A percentile compares a stretch with the other conserved stretches of the same genome.
phyloP scores from a whole-genome alignment of 1,284 basidiomycete genomes.

The Cystobasidium pallidum region DNA sequence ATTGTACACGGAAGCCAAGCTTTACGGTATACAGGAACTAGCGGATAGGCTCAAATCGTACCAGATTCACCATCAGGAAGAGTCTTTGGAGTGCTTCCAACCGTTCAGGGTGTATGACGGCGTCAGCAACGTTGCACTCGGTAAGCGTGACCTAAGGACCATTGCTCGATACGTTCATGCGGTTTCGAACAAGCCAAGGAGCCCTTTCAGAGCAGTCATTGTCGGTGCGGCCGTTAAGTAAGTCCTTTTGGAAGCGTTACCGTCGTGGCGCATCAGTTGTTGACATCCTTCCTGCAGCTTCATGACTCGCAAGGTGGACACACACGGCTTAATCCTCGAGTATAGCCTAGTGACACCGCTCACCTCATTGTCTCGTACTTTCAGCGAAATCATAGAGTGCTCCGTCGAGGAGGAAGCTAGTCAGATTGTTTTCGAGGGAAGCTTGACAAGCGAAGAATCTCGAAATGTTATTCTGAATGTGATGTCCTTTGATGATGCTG shows the following conservation, averaged over 20 bases:
- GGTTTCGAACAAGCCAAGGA: not conserved
- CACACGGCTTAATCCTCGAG: not conserved
- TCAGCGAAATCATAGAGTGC: not conserved
- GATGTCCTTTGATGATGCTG: not conserved
- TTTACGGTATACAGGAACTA: constrained; percentile 1
- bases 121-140: not conserved
- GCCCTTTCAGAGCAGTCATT: not conserved
- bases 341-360: not conserved
- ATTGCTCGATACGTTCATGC: not conserved
- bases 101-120: constrained; percentile 2
- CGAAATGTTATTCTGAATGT: not conserved
- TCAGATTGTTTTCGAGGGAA: not conserved
- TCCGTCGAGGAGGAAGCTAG: not conserved
- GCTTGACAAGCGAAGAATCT: not conserved
- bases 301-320: not conserved
- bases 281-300: constrained; percentile 6
- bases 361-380: not conserved
- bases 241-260: not conserved
- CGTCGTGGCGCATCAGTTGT: too few relatives aligned
- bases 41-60: not conserved
- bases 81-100: not conserved
- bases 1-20: not conserved
- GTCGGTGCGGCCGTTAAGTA: constrained; percentile 16
- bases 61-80: not conserved
- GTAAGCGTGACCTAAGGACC: not conserved